Evolutionary conservation across 495 filamentous ascomycete genomes (phyloP).

Genomic region (Pyrenopolyporus hunteri): DNA sequence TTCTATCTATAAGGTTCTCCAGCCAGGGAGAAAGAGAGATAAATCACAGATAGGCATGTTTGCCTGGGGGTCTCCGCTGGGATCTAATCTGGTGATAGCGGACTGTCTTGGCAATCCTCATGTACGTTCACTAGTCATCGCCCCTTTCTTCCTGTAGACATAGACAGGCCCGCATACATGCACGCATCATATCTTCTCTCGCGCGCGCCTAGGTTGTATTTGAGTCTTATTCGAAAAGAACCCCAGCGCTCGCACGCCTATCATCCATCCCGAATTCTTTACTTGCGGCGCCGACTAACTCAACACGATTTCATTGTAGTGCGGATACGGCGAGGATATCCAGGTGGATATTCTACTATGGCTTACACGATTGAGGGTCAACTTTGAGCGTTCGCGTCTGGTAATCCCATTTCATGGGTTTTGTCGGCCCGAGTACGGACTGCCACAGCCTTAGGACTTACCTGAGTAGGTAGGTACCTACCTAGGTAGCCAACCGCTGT

Average conservation of each 20-base stretch:
- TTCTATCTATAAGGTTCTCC: slow-evolving; percentile 6
- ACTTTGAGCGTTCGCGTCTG: background rate
- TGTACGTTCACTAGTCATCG: too few species aligned
- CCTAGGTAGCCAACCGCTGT: too few species aligned
- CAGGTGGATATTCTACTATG: slow-evolving; percentile 5
- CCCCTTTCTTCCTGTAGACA: too few species aligned
- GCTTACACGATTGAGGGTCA: background rate
- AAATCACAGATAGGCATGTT: background rate
- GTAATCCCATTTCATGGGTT: slow-evolving; percentile 14
- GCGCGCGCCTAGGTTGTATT: too few species aligned
- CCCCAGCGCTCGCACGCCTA: too few species aligned
- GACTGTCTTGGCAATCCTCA: background rate
- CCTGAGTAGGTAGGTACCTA: background rate
- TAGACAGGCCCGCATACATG: too few species aligned
- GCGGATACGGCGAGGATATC: background rate
- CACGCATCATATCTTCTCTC: too few species aligned
- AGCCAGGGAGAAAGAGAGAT: background rate
- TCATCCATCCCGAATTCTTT: too few species aligned
- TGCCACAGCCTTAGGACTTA: background rate
- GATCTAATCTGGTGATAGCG: background rate
- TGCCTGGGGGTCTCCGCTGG: background rate
- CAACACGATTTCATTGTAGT: background rate
- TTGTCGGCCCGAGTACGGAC: slow-evolving; percentile 16
- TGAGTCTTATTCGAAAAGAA: too few species aligned
- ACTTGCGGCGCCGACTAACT: too few species aligned